Percentiles rank a stretch among this genome's conserved stretches.
Evolutionary conservation across 345 rosid species (phyloP).

Genomic region (thale cress (Arabidopsis thaliana)): TAIR10.1 NC_003075.7:1092501-1093000

Average conservation of each 20-base stretch:
- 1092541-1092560: neutral
- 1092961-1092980: neutral
- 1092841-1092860: constrained; percentile 69
- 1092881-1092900: constrained; percentile 68
- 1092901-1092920: constrained; percentile 20
- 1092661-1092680: constrained; percentile 14
- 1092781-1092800: constrained; percentile 2
- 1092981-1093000: constrained; percentile 75
- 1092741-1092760: constrained; percentile 58
- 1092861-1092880: constrained; percentile 56
- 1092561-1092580: too few relatives aligned
- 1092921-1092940: neutral
- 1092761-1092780: constrained; percentile 1
- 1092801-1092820: constrained; percentile 58
- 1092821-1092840: constrained; percentile 73
- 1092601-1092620: neutral
- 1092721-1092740: constrained; percentile 78
- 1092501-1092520: constrained; percentile 28
- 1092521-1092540: neutral
- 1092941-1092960: neutral
- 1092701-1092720: constrained; percentile 45
- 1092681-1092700: constrained; percentile 34
- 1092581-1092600: too few relatives aligned
- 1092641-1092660: neutral
- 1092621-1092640: neutral